Evolutionary conservation across 441 rosid species (phyloP).

Genomic region (Breynia disticha): DNA sequence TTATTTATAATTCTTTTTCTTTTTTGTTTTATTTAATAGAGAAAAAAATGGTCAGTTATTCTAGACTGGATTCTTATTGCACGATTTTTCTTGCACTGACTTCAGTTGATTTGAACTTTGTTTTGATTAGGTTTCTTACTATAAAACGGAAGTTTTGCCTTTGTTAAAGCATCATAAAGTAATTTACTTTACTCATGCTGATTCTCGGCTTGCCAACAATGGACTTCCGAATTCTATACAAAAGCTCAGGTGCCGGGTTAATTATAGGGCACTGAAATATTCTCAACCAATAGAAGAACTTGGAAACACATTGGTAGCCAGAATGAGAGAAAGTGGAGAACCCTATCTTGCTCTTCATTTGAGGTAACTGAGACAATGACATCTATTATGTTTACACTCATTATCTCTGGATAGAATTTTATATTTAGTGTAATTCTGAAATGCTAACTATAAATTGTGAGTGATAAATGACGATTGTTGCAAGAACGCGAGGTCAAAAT

Average conservation of each 20-base stretch:
- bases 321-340: conserved; percentile 55
- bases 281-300: conserved; percentile 70
- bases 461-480: too few species aligned
- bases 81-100: conserved; percentile 1
- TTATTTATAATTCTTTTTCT: not conserved
- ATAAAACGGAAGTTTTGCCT: conserved; percentile 59
- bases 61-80: not conserved
- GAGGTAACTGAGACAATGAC: conserved; percentile 30
- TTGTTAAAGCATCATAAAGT: conserved; percentile 71
- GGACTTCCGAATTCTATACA: conserved; percentile 50
- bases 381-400: too few species aligned
- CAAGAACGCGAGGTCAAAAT: too few species aligned
- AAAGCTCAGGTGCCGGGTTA: conserved; percentile 79
- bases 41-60: not conserved
- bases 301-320: conserved; percentile 60
- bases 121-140: conserved; percentile 58
- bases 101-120: conserved; percentile 4
- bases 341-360: conserved; percentile 89
- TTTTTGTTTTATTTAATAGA: not conserved
- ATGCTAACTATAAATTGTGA: too few species aligned
- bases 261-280: conserved; percentile 71
- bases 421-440: too few species aligned
- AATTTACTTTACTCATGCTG: conserved; percentile 77
- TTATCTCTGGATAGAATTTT: too few species aligned
- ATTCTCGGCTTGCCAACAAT: conserved; percentile 88